These are phyloP conservation scores for Poa annua DNA, from an alignment of 176 grass and related monocot species.

Conservation along the genomic window DNA sequence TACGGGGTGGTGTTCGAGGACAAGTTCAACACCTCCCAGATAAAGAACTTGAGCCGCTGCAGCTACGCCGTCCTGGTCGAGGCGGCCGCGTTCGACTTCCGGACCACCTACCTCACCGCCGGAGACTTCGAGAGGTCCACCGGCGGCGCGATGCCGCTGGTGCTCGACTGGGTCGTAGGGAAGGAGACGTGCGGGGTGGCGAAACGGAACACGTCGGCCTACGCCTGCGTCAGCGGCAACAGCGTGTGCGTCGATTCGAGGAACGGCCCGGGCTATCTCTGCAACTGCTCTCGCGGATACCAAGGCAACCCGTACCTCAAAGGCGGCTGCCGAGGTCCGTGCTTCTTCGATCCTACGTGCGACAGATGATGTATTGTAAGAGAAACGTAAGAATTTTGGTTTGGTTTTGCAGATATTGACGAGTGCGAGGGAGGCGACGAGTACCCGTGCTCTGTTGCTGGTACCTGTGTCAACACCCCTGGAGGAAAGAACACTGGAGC, in stretches of 20 bases:
- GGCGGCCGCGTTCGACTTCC: conserved; percentile 50
- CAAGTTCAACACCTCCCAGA: conserved; percentile 19
- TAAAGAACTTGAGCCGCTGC: conserved; percentile 35
- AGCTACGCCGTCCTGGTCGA: conserved; percentile 58
- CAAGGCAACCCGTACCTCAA: conserved; percentile 64
- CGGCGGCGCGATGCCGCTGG: conserved; percentile 42
- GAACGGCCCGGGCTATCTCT: conserved; percentile 51
- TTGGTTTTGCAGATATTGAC: conserved; percentile 55
- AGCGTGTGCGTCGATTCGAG: conserved; percentile 37
- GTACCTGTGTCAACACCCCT: conserved; percentile 48
- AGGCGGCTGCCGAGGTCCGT: conserved; percentile 54
- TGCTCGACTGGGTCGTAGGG: conserved; percentile 62
- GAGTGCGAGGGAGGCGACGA: conserved; percentile 37
- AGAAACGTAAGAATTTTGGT: neutral
- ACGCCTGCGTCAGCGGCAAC: conserved; percentile 46
- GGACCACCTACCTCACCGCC: conserved; percentile 37
- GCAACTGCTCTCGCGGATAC: conserved; percentile 54
- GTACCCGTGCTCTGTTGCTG: conserved; percentile 51
- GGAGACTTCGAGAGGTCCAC: conserved; percentile 13
- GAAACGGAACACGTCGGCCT: conserved; percentile 8
- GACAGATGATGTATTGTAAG: neutral
- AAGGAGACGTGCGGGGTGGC: conserved; percentile 42
- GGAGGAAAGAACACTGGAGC: too few relatives aligned
- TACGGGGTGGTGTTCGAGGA: conserved; percentile 28
- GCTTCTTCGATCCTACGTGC: neutral